Conservation (phyloP, 331 rosid species). For the Erythrophleum ivorense region DNA sequence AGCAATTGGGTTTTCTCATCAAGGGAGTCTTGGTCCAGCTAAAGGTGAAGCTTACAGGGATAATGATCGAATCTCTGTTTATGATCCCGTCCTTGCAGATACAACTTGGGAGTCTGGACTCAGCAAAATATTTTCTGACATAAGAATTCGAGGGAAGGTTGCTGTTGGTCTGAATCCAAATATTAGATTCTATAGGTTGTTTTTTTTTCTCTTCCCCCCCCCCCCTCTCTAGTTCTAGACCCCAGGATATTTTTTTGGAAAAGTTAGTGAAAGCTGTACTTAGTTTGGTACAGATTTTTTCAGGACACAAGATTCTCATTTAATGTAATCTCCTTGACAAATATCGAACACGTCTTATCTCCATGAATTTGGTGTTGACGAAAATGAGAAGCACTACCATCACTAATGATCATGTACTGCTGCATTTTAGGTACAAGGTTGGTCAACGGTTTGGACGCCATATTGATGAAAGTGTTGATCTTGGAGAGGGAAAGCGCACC, state of each 20-base stretch:
- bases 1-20: constrained; percentile 76
- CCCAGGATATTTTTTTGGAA: neutral
- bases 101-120: constrained; percentile 84
- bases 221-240: neutral
- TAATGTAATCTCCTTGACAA: constrained; percentile 14
- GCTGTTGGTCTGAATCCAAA: constrained; percentile 92
- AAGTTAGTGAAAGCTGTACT: neutral
- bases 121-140: constrained; percentile 62
- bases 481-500: constrained; percentile 76
- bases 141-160: constrained; percentile 67
- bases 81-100: constrained; percentile 73
- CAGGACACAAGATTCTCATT: constrained; percentile 13
- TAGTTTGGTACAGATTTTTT: constrained; percentile 3
- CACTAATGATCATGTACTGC: constrained; percentile 23
- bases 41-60: constrained; percentile 92
- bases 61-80: constrained; percentile 79
- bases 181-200: constrained; percentile 87
- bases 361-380: constrained; percentile 17
- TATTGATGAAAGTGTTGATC: constrained; percentile 83
- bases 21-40: constrained; percentile 87
- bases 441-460: constrained; percentile 94
- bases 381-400: constrained; percentile 8
- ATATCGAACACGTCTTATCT: constrained; percentile 8
- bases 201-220: neutral
- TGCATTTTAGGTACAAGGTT: constrained; percentile 68